Evolutionary conservation across 352 stramenopile genomes (phyloP), one percentile per base, ranked within the genome.

Genomic region (Phytophthora gonapodyides): DNA sequence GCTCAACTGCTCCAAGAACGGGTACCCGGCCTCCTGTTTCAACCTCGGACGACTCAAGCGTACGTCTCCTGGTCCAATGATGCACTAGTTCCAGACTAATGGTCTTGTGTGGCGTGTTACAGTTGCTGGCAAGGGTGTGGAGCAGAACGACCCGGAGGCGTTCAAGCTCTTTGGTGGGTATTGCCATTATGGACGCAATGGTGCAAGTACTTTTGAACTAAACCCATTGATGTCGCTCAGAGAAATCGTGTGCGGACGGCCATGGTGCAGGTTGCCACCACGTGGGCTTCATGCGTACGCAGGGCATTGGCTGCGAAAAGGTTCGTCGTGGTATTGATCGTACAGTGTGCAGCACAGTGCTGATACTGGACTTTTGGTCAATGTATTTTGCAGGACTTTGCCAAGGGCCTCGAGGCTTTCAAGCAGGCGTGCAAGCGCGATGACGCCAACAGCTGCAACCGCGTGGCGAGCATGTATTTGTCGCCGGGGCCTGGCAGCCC

Each of bases 211-310:
- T 16, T 50, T 27, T 10, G 17, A 15, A 37, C 21, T 37, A 31
- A 42, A 19, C n/a, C 11, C 8, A 9, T 27, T 1, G 12, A 6
- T 52, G 21, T 51, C 15, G n/a, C 16, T 41, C 46, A 96, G 87
- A 91, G 41, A 92, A 91, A 69, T 69, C 87, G 42, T 94, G 87
- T 55, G 60, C 80, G n/a, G 78, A 71, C 6, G 81, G 75, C 15
- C 85, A 94, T 40, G 80, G 78, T 24, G 81, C 89, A 57, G 86
- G 77, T 35, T 96, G 87, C 48, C 85, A 96, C 47, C 87, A 96
- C 61, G 71, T 93, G n/a, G 87, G 85, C 12, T 81, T 93, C 62
- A 92, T 96, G 83, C 79, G 76, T 54, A 76, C 72, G 33, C 84
- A 92, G 45, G 84, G 84, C 9, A 67, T 91, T 34, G 87, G 87